These are phyloP conservation scores for Voacanga thouarsii DNA, from an alignment of 257 asterid genomes.

Conservation along the genomic window DNA sequence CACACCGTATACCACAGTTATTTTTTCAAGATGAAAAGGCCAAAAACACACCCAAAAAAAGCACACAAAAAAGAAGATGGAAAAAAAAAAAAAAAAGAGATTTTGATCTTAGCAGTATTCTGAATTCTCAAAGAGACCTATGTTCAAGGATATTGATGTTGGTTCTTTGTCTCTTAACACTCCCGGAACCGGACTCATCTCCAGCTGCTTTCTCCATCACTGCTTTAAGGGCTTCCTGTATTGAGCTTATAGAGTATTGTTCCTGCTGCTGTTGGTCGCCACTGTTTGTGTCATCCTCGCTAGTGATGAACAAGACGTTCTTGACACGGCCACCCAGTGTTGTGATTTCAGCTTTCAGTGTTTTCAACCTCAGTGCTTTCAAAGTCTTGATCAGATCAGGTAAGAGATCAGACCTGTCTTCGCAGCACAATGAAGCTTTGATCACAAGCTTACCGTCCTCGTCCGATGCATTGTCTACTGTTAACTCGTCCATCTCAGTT, in stretches of 20 bases:
- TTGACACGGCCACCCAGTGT: constrained; percentile 75
- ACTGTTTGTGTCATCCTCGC: constrained; percentile 36
- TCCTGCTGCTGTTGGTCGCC: constrained; percentile 26
- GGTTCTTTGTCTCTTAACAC: constrained; percentile 71
- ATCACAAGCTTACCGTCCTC: constrained; percentile 63
- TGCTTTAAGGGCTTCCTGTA: constrained; percentile 77
- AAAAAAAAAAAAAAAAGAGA: neutral
- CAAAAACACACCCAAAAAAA: constrained; percentile 26
- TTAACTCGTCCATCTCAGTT: constrained; percentile 67
- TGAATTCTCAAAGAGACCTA: constrained; percentile 34
- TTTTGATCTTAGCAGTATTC: neutral
- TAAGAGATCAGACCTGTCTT: constrained; percentile 73
- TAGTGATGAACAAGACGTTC: constrained; percentile 69
- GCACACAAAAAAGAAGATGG: neutral
- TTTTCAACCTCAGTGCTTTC: constrained; percentile 53
- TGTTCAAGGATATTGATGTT: constrained; percentile 46
- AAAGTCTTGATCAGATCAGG: constrained; percentile 78
- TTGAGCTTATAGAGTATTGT: constrained; percentile 42
- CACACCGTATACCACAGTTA: neutral
- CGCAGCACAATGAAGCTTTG: constrained; percentile 82
- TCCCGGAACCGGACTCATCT: constrained; percentile 60
- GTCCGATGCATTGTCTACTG: constrained; percentile 58
- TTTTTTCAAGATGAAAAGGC: constrained; percentile 13
- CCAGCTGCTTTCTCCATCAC: constrained; percentile 73
- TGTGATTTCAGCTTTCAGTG: constrained; percentile 76